Evolutionary conservation across 2,329 filamentous ascomycete genomes (phyloP).

Genomic region (Sclerotinia nivalis): DNA sequence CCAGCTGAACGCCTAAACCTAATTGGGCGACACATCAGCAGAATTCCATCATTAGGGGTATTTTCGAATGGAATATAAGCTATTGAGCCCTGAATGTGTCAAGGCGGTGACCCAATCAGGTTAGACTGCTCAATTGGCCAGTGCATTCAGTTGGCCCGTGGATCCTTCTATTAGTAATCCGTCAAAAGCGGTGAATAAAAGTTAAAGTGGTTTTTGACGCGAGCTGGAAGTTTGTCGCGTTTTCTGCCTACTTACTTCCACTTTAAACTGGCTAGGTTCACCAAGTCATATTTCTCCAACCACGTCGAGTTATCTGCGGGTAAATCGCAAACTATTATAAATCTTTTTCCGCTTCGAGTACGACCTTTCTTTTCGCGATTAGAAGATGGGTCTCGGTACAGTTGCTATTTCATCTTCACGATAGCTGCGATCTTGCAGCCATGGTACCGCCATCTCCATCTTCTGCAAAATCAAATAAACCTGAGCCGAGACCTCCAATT

Average conservation of each 20-base stretch:
- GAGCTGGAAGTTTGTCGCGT: constrained; percentile 15
- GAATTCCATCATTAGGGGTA: too few species aligned
- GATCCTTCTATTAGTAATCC: background rate
- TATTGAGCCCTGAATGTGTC: too few species aligned
- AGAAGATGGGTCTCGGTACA: constrained; percentile 23
- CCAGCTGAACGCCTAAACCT: too few species aligned
- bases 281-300: constrained; percentile 6
- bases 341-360: background rate
- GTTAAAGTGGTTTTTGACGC: constrained; percentile 23
- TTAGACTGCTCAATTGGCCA: too few species aligned
- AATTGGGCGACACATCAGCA: too few species aligned
- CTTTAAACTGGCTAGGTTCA: background rate
- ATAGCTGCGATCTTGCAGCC: constrained; percentile 35
- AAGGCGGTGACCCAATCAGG: too few species aligned
- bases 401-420: constrained; percentile 7
- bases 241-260: constrained; percentile 7
- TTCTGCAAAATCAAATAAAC: constrained; percentile 48
- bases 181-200: constrained; percentile 16
- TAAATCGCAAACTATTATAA: background rate
- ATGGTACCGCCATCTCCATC: constrained; percentile 38
- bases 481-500: constrained; percentile 64
- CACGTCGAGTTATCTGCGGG: constrained; percentile 9
- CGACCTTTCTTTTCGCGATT: too few species aligned
- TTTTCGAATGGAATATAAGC: too few species aligned
- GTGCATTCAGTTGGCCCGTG: background rate